phyloP scores from a whole-genome alignment of 371 early-diverging fungal species.

The Rhizopus stolonifer region DNA sequence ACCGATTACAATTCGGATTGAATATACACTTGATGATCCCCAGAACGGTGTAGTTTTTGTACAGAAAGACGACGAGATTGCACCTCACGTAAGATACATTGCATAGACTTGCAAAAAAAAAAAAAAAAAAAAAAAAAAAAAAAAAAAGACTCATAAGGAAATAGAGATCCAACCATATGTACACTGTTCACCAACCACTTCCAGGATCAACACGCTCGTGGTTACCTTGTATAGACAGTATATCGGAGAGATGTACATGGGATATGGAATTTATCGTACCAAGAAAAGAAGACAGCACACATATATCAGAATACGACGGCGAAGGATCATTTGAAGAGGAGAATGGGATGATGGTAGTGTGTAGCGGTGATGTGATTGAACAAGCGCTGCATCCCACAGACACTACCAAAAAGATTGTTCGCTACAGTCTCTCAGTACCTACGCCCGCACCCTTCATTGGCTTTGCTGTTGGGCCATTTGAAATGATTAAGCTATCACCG shows the following conservation, averaged over 20 bases:
- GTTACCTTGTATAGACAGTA: constrained; percentile 86
- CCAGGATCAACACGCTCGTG: constrained; percentile 81
- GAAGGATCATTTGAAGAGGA: constrained; percentile 49
- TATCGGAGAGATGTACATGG: constrained; percentile 82
- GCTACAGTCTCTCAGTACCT: constrained; percentile 61
- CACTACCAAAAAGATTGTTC: constrained; percentile 54
- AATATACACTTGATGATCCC: constrained; percentile 54
- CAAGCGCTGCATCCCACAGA: constrained; percentile 67
- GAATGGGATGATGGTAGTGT: constrained; percentile 68
- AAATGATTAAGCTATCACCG: constrained; percentile 50
- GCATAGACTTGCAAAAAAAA: too few species aligned
- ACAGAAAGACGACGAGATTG: constrained; percentile 58
- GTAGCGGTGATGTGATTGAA: constrained; percentile 76
- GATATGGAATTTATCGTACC: constrained; percentile 85
- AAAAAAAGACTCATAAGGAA: background rate
- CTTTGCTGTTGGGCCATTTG: constrained; percentile 77
- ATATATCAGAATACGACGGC: constrained; percentile 39
- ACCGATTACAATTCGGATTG: constrained; percentile 51
- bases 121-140: background rate
- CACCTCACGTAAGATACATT: constrained; percentile 58
- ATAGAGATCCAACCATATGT: constrained; percentile 67
- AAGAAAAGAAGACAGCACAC: constrained; percentile 26
- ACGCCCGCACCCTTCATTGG: constrained; percentile 71
- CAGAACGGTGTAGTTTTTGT: constrained; percentile 56
- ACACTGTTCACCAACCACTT: constrained; percentile 75